phyloP scores from a whole-genome alignment of 371 early-diverging fungal species.

The Rhizopus sp. region DNA sequence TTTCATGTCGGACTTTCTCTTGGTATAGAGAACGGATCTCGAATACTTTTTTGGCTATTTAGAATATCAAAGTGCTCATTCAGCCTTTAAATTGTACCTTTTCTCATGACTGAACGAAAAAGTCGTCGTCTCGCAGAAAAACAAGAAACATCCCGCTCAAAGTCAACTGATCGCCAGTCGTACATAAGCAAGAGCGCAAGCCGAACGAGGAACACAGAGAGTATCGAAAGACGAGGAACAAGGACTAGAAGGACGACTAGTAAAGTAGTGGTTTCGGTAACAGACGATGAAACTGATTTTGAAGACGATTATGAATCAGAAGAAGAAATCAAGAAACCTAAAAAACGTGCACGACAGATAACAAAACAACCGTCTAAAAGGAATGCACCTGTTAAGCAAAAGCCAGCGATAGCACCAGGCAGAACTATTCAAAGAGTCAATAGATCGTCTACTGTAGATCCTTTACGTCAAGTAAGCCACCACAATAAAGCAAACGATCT shows the following conservation, averaged over 20 bases:
- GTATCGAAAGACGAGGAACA: neutral
- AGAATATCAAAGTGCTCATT: too few relatives aligned
- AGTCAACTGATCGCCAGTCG: too few relatives aligned
- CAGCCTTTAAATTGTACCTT: too few relatives aligned
- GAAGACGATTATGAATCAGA: conserved; percentile 1
- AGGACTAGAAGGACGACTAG: neutral
- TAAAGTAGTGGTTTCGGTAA: neutral
- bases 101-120: neutral
- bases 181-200: neutral
- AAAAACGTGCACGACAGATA: neutral
- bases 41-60: too few relatives aligned
- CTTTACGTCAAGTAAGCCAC: conserved; percentile 16
- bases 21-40: too few relatives aligned
- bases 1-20: too few relatives aligned
- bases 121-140: neutral
- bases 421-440: conserved; percentile 22
- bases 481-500: conserved; percentile 11
- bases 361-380: neutral
- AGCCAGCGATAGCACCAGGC: neutral
- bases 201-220: neutral
- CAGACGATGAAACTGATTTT: neutral
- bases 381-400: neutral
- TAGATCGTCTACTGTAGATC: conserved; percentile 14
- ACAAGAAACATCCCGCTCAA: neutral
- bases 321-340: neutral